A percentile compares a stretch with the other conserved stretches of the same genome.
Evolutionary conservation across 495 filamentous ascomycete genomes (phyloP).

Genomic region (Xanthoparmelia taractica): DNA sequence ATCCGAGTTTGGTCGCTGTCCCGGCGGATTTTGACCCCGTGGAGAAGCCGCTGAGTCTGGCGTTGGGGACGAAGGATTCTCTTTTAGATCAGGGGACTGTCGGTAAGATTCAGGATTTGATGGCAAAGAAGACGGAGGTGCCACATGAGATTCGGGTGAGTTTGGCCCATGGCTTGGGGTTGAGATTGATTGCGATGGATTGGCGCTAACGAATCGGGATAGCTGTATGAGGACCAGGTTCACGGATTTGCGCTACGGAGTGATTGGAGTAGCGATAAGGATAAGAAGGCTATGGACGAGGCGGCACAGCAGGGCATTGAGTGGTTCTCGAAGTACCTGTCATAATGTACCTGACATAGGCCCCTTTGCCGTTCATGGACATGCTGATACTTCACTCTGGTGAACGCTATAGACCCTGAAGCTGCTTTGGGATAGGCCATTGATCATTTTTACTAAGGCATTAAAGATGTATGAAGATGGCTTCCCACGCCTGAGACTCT

Average conservation of each 20-base stretch:
- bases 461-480: neutral
- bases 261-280: conserved; percentile 40
- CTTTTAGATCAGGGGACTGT: conserved; percentile 36
- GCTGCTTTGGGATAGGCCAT: neutral
- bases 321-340: conserved; percentile 36
- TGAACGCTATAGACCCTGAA: neutral
- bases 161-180: neutral
- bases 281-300: conserved; percentile 41
- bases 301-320: conserved; percentile 37
- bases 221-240: conserved; percentile 38
- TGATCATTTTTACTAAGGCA: neutral
- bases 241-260: conserved; percentile 39
- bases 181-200: neutral
- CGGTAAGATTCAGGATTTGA: conserved; percentile 35
- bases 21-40: conserved; percentile 38
- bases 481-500: neutral
- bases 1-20: conserved; percentile 32
- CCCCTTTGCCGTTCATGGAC: neutral
- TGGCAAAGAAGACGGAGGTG: conserved; percentile 32
- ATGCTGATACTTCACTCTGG: neutral
- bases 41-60: conserved; percentile 27
- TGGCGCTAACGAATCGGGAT: neutral
- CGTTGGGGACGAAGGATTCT: conserved; percentile 36
- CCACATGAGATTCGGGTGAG: conserved; percentile 31
- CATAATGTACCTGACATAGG: conserved; percentile 27